A percentile compares a stretch with the other conserved stretches of the same genome.
Evolutionary conservation across 441 rosid genomes (phyloP).

Genomic region (Eruca vesicaria): DNA sequence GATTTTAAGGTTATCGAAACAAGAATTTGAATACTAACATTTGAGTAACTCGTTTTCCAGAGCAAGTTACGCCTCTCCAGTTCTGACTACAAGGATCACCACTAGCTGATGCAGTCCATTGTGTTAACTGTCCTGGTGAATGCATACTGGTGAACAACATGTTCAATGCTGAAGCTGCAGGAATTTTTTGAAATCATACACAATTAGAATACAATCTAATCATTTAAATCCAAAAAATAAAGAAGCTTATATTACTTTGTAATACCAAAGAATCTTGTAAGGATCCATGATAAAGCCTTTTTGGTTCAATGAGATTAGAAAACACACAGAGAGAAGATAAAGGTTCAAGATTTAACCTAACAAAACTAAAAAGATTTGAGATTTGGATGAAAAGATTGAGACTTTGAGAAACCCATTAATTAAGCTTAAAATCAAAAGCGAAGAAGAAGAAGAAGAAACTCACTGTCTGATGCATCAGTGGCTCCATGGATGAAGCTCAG

Average conservation of each 20-base stretch:
- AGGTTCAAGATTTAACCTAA: background rate
- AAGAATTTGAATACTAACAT: constrained; percentile 38
- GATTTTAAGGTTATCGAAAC: background rate
- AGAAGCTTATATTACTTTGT: background rate
- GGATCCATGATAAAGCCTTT: background rate
- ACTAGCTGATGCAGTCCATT: constrained; percentile 65
- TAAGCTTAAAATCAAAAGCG: background rate
- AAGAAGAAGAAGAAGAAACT: constrained; percentile 30
- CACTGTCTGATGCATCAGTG: constrained; percentile 84
- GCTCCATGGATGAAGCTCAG: constrained; percentile 52
- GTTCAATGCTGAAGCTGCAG: constrained; percentile 72
- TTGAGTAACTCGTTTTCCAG: constrained; percentile 64
- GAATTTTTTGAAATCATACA: background rate
- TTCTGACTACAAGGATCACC: constrained; percentile 83
- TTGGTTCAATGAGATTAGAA: constrained; percentile 9
- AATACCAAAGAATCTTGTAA: background rate
- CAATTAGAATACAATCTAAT: background rate
- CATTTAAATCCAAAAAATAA: constrained; percentile 2
- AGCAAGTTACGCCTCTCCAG: constrained; percentile 88
- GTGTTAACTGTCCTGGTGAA: constrained; percentile 58
- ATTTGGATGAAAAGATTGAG: constrained; percentile 21
- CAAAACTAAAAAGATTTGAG: background rate
- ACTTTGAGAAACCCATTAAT: constrained; percentile 8
- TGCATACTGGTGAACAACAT: constrained; percentile 50
- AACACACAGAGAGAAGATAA: background rate